Percentiles rank a stretch among this genome's conserved stretches.
Evolutionary conservation across 306 rosid species (phyloP).

Genomic region (Begonia masoniana): DNA sequence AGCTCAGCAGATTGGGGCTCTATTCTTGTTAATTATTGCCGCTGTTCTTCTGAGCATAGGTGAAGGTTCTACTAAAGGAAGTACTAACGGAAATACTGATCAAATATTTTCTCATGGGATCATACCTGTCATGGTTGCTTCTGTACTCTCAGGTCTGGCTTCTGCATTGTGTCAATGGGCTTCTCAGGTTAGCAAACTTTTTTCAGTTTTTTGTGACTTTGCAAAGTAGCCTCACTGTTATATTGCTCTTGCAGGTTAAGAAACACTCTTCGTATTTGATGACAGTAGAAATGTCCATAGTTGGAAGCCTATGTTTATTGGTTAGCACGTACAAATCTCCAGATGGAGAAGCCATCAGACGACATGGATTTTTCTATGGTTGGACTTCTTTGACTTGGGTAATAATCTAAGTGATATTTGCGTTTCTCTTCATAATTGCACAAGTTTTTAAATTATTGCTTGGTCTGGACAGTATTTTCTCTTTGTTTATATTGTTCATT

Average conservation of each 20-base stretch:
- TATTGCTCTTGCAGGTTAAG: conserved; percentile 59
- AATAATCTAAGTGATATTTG: conserved; percentile 12
- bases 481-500: too few species aligned
- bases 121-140: conserved; percentile 78
- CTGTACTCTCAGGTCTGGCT: conserved; percentile 93
- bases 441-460: too few species aligned
- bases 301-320: conserved; percentile 73
- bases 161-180: conserved; percentile 98
- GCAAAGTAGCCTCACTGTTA: conserved; percentile 9
- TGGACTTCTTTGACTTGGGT: conserved; percentile 86
- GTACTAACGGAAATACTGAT: conserved; percentile 40
- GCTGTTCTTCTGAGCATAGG: conserved; percentile 89
- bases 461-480: too few species aligned
- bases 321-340: conserved; percentile 75
- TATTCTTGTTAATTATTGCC: conserved; percentile 68
- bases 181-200: conserved; percentile 62
- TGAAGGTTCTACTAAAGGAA: conserved; percentile 77
- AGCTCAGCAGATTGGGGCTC: conserved; percentile 84
- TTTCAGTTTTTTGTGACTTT: conserved; percentile 6
- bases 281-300: conserved; percentile 93
- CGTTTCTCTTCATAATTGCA: too few species aligned
- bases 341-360: conserved; percentile 75
- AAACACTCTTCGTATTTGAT: conserved; percentile 89
- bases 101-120: conserved; percentile 73
- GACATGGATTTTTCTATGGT: conserved; percentile 65